Conservation (phyloP, 2,329 filamentous ascomycete species). For the Clarireedia homoeocarpa region DNA sequence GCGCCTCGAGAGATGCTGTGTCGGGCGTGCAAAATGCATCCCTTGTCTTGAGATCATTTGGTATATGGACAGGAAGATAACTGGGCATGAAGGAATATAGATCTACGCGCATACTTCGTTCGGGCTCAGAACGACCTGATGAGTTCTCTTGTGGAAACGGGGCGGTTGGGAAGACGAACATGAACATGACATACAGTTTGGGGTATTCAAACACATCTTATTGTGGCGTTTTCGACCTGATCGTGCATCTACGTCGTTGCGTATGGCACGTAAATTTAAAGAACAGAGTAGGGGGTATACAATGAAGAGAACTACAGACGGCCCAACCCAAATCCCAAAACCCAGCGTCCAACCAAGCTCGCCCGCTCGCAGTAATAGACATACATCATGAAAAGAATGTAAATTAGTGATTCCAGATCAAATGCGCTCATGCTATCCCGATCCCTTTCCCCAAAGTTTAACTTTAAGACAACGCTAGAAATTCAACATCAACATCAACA, state of each 20-base stretch:
- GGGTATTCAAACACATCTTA: conserved; percentile 1
- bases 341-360: neutral
- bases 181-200: neutral
- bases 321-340: neutral
- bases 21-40: neutral
- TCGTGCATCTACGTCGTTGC: neutral
- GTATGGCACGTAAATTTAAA: neutral
- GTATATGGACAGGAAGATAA: neutral
- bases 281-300: conserved; percentile 9
- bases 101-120: neutral
- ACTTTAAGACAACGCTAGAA: conserved; percentile 3
- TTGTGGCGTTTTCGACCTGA: neutral
- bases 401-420: neutral
- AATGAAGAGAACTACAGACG: conserved; percentile 1
- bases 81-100: neutral
- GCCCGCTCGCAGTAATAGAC: neutral
- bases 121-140: neutral
- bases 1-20: no score
- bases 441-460: neutral
- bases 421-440: neutral
- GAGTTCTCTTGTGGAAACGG: no score
- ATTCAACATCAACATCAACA: neutral
- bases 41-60: neutral
- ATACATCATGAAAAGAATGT: neutral
- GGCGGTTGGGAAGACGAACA: no score